A percentile compares a stretch with the other conserved stretches of the same genome.
Evolutionary conservation across 495 filamentous ascomycete genomes (phyloP).

Genomic region (Hypoxylon fragiforme): DNA sequence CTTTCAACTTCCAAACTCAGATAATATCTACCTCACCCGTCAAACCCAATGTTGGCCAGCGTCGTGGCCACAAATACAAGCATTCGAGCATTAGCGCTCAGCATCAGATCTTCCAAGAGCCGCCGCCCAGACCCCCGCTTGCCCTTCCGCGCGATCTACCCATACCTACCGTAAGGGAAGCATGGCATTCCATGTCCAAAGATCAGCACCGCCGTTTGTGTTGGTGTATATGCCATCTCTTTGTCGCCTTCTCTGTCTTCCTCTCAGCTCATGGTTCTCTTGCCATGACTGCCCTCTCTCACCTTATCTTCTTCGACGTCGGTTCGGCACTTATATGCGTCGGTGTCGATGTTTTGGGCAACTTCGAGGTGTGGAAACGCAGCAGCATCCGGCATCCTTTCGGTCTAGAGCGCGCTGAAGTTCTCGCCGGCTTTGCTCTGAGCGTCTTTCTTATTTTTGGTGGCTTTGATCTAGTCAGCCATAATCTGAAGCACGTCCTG

Average conservation of each 20-base stretch:
- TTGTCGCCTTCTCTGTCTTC: slow-evolving; percentile 79
- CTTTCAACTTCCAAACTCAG: slow-evolving; percentile 94
- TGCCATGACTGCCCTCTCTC: slow-evolving; percentile 88
- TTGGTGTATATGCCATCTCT: slow-evolving; percentile 89
- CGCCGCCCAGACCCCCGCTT: slow-evolving; percentile 83
- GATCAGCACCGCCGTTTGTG: slow-evolving; percentile 79
- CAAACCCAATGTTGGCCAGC: slow-evolving; percentile 86
- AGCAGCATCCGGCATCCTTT: slow-evolving; percentile 93
- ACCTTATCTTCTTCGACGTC: slow-evolving; percentile 92
- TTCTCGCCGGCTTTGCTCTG: slow-evolving; percentile 96
- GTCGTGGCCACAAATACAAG: slow-evolving; percentile 96
- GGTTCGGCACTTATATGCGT: slow-evolving; percentile 92
- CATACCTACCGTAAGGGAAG: slow-evolving; percentile 88
- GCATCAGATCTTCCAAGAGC: slow-evolving; percentile 95
- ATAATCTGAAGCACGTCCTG: slow-evolving; percentile 87
- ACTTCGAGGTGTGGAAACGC: slow-evolving; percentile 97
- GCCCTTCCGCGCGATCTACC: slow-evolving; percentile 91
- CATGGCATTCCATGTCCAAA: slow-evolving; percentile 78
- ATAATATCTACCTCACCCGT: slow-evolving; percentile 74
- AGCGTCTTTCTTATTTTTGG: slow-evolving; percentile 93
- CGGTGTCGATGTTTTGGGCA: slow-evolving; percentile 85
- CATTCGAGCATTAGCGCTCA: slow-evolving; percentile 85
- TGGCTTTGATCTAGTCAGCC: slow-evolving; percentile 91
- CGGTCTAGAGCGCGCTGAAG: slow-evolving; percentile 85
- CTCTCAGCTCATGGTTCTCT: slow-evolving; percentile 85